Conservation (phyloP, 192 early-diverging fungal genomes). For the Coemansia sp. region DNA sequence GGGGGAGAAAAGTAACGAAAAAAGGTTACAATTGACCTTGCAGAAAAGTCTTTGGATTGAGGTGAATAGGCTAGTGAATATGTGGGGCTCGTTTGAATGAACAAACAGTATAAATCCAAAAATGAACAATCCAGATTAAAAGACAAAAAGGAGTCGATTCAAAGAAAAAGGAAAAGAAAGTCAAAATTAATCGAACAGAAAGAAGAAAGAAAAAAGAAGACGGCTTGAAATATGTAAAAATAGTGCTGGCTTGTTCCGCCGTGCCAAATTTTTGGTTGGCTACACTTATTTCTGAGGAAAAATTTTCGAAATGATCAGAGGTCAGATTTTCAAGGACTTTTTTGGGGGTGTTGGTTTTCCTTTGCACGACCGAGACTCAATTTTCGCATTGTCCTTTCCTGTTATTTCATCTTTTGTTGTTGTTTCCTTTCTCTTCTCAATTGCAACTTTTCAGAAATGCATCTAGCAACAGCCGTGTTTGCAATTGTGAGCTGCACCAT, state of each 20-base stretch:
- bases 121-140: neutral
- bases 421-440: neutral
- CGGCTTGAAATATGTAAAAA: neutral
- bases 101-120: constrained; percentile 4
- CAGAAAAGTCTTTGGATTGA: constrained; percentile 5
- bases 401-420: neutral
- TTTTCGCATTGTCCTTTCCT: too few species aligned
- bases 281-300: neutral
- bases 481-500: neutral
- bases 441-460: neutral
- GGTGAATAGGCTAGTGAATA: neutral
- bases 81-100: neutral
- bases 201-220: neutral
- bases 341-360: too few species aligned
- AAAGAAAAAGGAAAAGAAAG: constrained; percentile 10
- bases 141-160: neutral
- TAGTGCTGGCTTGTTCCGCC: neutral
- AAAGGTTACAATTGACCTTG: constrained; percentile 11
- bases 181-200: neutral
- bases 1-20: constrained; percentile 8
- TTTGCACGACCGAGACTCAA: too few species aligned
- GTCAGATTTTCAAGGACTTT: too few species aligned
- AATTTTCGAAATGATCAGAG: too few species aligned
- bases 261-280: neutral
- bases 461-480: neutral